Evolutionary conservation across 1,284 basidiomycete species (phyloP).

Genomic region (Ceratobasidium papillatum): DNA sequence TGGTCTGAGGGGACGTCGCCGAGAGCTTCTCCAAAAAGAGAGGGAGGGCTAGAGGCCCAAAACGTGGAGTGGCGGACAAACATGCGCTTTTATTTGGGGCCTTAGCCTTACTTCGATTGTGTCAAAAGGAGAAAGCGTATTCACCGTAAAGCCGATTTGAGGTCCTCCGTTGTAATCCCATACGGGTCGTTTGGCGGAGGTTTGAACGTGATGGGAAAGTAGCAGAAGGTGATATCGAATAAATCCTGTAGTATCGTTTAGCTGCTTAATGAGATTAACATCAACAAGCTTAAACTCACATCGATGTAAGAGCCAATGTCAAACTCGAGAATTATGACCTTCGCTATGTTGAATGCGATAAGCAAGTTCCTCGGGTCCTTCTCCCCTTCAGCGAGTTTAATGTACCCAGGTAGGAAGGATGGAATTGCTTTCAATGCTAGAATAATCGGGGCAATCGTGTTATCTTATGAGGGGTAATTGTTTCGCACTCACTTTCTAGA

Average conservation of each 20-base stretch:
- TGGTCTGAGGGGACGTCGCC: conserved; percentile 82
- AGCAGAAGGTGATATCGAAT: conserved; percentile 97
- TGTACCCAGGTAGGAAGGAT: conserved; percentile 78
- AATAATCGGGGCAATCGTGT: not conserved
- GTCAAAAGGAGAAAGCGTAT: not conserved
- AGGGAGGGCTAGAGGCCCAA: conserved; percentile 86
- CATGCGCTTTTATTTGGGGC: conserved; percentile 53
- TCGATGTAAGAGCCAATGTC: conserved; percentile 78
- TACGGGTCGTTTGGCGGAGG: conserved; percentile 96
- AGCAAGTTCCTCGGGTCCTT: conserved; percentile 97
- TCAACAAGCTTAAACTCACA: conserved; percentile 57
- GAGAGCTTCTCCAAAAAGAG: conserved; percentile 93
- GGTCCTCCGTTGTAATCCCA: conserved; percentile 88
- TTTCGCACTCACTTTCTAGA: conserved; percentile 63
- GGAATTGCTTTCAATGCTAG: conserved; percentile 44
- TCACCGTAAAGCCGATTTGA: conserved; percentile 78
- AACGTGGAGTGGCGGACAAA: conserved; percentile 80
- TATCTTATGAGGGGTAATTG: not conserved
- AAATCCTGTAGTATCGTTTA: conserved; percentile 66
- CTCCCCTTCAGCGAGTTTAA: conserved; percentile 87
- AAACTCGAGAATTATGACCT: conserved; percentile 88
- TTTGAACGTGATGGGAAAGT: conserved; percentile 98
- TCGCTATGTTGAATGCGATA: conserved; percentile 86
- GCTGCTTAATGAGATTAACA: not conserved
- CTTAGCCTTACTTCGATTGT: not conserved